These are phyloP conservation scores for Vitis cinerea DNA, from an alignment of 164 flowering plant genomes.

Conservation along the genomic window DNA sequence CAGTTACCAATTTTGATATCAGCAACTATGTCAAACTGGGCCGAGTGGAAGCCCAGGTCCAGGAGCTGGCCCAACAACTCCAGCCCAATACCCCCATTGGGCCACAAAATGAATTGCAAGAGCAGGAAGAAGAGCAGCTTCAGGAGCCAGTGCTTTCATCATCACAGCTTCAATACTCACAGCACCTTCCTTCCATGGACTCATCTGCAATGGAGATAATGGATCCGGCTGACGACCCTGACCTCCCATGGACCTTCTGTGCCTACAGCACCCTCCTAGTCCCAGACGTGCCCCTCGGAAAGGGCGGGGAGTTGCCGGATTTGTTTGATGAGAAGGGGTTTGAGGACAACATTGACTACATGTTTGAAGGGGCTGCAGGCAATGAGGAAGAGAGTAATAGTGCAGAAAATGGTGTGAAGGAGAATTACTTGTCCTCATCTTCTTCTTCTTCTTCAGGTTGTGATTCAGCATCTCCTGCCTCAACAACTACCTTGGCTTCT, in stretches of 20 bases:
- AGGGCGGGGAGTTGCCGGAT: slow-evolving; percentile 34
- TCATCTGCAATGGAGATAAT: slow-evolving; percentile 11
- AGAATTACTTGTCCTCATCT: slow-evolving; percentile 2
- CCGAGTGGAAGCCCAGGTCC: slow-evolving; percentile 15
- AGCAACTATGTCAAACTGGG: slow-evolving; percentile 35
- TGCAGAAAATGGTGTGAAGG: slow-evolving; percentile 7
- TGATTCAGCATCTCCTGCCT: not conserved
- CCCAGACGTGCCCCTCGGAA: slow-evolving; percentile 31
- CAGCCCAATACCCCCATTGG: not conserved
- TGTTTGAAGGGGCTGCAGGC: slow-evolving; percentile 31
- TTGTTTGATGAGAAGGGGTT: slow-evolving; percentile 38
- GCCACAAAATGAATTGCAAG: not conserved
- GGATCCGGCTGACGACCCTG: slow-evolving; percentile 27
- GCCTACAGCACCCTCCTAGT: slow-evolving; percentile 21
- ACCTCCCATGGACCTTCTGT: slow-evolving; percentile 31
- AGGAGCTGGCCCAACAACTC: not conserved
- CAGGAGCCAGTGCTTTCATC: not conserved
- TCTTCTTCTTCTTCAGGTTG: not conserved
- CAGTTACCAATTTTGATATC: slow-evolving; percentile 61
- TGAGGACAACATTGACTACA: slow-evolving; percentile 51
- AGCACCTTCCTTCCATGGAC: slow-evolving; percentile 4
- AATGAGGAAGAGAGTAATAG: slow-evolving; percentile 13
- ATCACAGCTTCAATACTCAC: not conserved
- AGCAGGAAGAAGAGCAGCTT: not conserved
- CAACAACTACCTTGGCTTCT: slow-evolving; percentile 26